A percentile compares a stretch with the other conserved stretches of the same genome.
Conservation (phyloP, 208 protist genomes). For the Crithidia brevicula region DNA sequence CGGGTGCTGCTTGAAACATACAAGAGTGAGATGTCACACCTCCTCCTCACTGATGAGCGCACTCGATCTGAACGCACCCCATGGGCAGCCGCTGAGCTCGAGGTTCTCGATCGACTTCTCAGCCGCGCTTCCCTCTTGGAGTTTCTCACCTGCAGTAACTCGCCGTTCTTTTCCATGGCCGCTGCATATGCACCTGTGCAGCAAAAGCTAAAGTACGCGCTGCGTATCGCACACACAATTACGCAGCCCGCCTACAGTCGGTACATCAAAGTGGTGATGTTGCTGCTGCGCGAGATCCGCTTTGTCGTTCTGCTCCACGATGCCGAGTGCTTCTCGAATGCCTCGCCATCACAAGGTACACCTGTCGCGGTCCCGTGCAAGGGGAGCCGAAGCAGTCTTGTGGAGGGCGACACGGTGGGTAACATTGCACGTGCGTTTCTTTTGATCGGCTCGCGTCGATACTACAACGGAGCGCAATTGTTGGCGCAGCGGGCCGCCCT, state of each 20-base stretch:
- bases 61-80: not conserved
- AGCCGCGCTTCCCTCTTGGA: not conserved
- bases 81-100: not conserved
- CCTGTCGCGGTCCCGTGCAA: too few species aligned
- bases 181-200: too few species aligned
- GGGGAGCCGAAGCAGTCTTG: too few species aligned
- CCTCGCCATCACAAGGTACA: too few species aligned
- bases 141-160: conserved; percentile 20
- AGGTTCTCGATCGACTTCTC: not conserved
- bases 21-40: not conserved
- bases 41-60: not conserved
- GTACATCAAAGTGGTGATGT: conserved; percentile 13
- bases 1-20: not conserved
- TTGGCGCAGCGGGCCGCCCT: not conserved
- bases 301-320: conserved; percentile 7
- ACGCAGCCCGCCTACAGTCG: conserved; percentile 5
- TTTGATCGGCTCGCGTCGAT: not conserved
- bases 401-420: not conserved
- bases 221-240: not conserved
- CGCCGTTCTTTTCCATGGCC: conserved; percentile 11
- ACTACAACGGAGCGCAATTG: not conserved
- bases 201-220: not conserved
- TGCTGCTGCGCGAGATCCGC: conserved; percentile 24
- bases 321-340: conserved; percentile 11
- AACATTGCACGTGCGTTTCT: not conserved